Percentiles rank a stretch among this genome's conserved stretches.
These are phyloP conservation scores for Colletotrichum sp. DNA, from an alignment of 2,329 filamentous ascomycete genomes.

Conservation along the genomic window DNA sequence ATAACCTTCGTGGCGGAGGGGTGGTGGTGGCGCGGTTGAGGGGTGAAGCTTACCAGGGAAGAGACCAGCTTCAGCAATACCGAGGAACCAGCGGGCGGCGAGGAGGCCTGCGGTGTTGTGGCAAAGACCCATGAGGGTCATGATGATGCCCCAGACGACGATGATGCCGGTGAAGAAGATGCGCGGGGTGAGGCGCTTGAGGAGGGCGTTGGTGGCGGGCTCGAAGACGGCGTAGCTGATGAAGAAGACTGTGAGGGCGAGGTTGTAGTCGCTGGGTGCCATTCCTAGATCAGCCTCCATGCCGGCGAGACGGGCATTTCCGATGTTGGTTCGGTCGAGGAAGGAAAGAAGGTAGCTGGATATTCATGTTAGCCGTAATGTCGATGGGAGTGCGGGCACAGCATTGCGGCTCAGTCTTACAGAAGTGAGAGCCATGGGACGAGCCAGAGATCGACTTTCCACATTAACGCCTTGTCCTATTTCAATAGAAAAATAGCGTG, in stretches of 20 bases:
- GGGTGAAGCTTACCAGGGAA: constrained; percentile 61
- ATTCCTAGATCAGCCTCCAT: constrained; percentile 27
- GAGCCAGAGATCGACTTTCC: constrained; percentile 65
- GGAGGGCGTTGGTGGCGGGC: constrained; percentile 66
- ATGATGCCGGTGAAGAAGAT: constrained; percentile 73
- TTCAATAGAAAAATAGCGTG: not conserved
- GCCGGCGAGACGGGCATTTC: constrained; percentile 30
- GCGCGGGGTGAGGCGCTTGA: constrained; percentile 68
- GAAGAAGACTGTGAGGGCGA: constrained; percentile 69
- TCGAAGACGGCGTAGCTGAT: constrained; percentile 72
- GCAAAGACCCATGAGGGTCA: constrained; percentile 56
- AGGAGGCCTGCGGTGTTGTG: constrained; percentile 48
- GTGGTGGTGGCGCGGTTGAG: not conserved
- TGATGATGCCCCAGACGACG: constrained; percentile 44
- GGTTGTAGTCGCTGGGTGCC: constrained; percentile 60
- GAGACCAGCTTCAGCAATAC: constrained; percentile 70
- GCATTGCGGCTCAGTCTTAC: not conserved
- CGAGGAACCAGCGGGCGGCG: constrained; percentile 60
- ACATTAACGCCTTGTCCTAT: constrained; percentile 66
- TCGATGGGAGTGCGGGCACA: not conserved
- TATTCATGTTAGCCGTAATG: not conserved
- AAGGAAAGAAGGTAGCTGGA: constrained; percentile 30
- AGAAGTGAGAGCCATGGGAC: constrained; percentile 60
- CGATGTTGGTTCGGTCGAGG: constrained; percentile 31
- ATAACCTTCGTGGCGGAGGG: not conserved